Evolutionary conservation across 192 early-diverging fungal genomes (phyloP).

Genomic region (Backusella luteola): DNA sequence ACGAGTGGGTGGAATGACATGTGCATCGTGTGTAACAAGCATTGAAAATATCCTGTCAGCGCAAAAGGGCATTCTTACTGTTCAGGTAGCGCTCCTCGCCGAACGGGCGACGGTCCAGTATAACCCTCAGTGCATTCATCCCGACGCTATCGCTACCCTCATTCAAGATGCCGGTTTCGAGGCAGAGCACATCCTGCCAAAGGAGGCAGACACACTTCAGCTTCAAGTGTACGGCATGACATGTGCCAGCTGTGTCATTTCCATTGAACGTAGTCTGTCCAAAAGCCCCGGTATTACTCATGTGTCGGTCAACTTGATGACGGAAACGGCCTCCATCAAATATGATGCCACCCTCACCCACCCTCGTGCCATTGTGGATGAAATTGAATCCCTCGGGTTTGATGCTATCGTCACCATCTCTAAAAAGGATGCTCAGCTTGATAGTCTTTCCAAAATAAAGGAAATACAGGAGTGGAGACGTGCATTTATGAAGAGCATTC

Average conservation of each 20-base stretch:
- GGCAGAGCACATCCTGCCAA: constrained; percentile 41
- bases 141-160: constrained; percentile 56
- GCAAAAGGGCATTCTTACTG: constrained; percentile 40
- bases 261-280: constrained; percentile 59
- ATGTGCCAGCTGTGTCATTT: constrained; percentile 81
- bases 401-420: constrained; percentile 16
- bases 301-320: constrained; percentile 68
- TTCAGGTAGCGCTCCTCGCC: constrained; percentile 73
- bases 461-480: constrained; percentile 85
- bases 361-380: constrained; percentile 76
- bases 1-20: constrained; percentile 89
- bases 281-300: constrained; percentile 44
- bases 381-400: constrained; percentile 74
- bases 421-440: constrained; percentile 71
- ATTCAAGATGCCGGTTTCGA: constrained; percentile 84
- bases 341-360: constrained; percentile 59
- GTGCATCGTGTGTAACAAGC: constrained; percentile 72
- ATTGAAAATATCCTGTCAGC: constrained; percentile 66
- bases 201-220: constrained; percentile 3
- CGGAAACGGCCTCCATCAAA: constrained; percentile 69
- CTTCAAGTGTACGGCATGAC: constrained; percentile 73
- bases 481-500: constrained; percentile 64
- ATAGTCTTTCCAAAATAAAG: constrained; percentile 79
- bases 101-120: constrained; percentile 76
- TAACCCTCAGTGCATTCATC: constrained; percentile 40